phyloP scores from a whole-genome alignment of 352 stramenopile species.

The Nannochloropsis limnetica region DNA sequence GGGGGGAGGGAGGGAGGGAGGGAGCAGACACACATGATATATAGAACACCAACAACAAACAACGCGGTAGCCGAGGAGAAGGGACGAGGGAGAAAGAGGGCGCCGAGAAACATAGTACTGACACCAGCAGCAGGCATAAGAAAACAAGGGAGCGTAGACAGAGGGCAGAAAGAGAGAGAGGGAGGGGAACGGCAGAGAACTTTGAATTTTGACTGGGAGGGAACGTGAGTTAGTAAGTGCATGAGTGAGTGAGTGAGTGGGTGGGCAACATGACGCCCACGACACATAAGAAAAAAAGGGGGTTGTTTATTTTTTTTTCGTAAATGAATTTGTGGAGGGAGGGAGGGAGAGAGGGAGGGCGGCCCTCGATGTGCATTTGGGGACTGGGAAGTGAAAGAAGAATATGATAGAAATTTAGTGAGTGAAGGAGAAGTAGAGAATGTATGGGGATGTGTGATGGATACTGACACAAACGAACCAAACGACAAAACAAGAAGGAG shows the following conservation, averaged over 20 bases:
- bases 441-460: background rate
- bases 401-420: background rate
- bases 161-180: background rate
- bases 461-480: background rate
- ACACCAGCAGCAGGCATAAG: background rate
- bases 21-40: background rate
- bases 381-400: background rate
- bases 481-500: background rate
- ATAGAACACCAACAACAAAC: background rate
- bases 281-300: background rate
- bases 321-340: no score
- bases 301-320: background rate
- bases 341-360: no score
- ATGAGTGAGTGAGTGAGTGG: background rate
- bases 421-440: background rate
- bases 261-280: background rate
- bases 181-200: background rate
- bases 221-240: background rate
- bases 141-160: background rate
- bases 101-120: background rate
- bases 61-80: background rate
- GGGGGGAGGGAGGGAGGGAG: background rate
- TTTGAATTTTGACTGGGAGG: background rate
- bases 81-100: background rate
- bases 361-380: background rate